Evolutionary conservation across 2,329 filamentous ascomycete genomes (phyloP), one percentile per base, ranked within the genome.

Genomic region (Diplodia sapinea): DNA sequence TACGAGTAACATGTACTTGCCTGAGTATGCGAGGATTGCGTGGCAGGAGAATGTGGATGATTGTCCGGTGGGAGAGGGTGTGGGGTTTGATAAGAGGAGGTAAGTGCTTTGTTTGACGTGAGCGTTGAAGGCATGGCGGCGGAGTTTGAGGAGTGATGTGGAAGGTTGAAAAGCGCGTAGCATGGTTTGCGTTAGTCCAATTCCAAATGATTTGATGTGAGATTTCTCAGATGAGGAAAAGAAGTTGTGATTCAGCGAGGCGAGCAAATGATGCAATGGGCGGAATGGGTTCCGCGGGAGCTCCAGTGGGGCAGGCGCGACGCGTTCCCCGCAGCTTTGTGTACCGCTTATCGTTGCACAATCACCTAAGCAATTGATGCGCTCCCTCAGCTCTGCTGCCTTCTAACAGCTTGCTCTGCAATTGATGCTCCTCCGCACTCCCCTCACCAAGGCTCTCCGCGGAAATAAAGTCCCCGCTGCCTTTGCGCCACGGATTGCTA

Each of bases 1-100:
- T 43, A 82, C 80, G 5, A 80, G 79, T 2, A 81, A 82, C 65
- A 78, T 73, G 61, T 81, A 80, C 64, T 65, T 82, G 52, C 77
- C 79, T 0, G 74, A 73, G 2, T 82, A 81, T 70, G 80, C 80
- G 36, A 77, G 78, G 72, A 67, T 77, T 43, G 76, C 74, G 3
- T 82, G 80, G 80, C 78, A 81, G 71, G 73, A 66, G 2, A 74
- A 80, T 70, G 73, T 80, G 6, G 74, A 76, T 13, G 76, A 79
- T 66, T 82, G 80, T 68, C 79, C 79, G 4, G 75, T 81, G 4
- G 79, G 77, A 0, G 68, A 68, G 29, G 76, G 76, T 0, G 77
- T 79, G 69, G 77, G 77, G 13, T 66, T 54, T 20, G 52, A 52
- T 15, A 62, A 62, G 55, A 61, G 40, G 43, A 40, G 43, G 33